Conservation (phyloP, 306 rosid species). For the Mucuna pruriens region DNA sequence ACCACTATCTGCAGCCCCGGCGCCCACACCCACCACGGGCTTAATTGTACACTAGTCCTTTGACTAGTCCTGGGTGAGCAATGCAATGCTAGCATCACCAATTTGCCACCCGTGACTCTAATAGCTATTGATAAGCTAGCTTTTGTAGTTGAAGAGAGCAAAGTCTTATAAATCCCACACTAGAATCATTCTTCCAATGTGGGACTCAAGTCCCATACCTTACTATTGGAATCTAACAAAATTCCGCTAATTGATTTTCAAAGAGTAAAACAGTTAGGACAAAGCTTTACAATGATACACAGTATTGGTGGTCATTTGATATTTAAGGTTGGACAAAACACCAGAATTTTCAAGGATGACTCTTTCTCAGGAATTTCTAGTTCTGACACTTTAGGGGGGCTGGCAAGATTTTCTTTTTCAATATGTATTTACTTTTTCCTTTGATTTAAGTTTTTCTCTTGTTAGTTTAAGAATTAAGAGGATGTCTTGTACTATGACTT, state of each 20-base stretch:
- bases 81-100: not conserved
- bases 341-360: slow-evolving; percentile 10
- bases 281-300: not conserved
- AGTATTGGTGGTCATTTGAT: not conserved
- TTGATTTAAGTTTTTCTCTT: slow-evolving; percentile 10
- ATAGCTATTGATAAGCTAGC: too few relatives aligned
- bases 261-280: not conserved
- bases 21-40: too few relatives aligned
- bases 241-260: not conserved
- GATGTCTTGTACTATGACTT: not conserved
- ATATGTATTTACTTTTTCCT: not conserved
- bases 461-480: slow-evolving; percentile 8
- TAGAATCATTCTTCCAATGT: not conserved
- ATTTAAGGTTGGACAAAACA: not conserved
- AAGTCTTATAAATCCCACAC: too few relatives aligned
- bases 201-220: not conserved
- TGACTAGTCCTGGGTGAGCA: not conserved
- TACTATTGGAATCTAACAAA: not conserved
- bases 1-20: too few relatives aligned
- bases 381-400: not conserved
- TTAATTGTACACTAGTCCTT: too few relatives aligned
- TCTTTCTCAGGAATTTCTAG: not conserved
- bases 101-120: too few relatives aligned
- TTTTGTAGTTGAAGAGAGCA: too few relatives aligned
- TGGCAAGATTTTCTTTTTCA: not conserved